Base-by-base conservation (phyloP, 306 rosid species). In the Vicia sativa region DNA sequence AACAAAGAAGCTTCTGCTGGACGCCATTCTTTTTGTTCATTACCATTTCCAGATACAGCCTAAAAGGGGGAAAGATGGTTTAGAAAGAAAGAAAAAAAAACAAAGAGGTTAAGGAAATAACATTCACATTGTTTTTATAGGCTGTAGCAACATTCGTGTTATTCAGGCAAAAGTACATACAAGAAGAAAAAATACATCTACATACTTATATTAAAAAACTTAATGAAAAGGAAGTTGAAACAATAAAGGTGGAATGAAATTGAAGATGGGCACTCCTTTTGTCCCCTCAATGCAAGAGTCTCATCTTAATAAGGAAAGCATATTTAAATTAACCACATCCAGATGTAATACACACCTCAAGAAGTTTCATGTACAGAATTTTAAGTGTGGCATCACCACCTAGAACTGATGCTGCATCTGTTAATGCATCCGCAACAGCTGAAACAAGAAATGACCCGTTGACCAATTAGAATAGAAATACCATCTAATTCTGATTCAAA, bases 391-490 rank as follows among this genome's bases (percentile, higher is more conserved):
- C 84, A 78, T 95, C 97, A 37, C 99, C 97, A 46, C 97, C 92
- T 37, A 95, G 89, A 84, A 95, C 99, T 55, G 84, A 89, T n/a
- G 99, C 96, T 37, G 95, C 99, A 54, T 95, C 99, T 39, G 88
- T 88, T 79, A 95, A 85, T 73, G 91, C 97, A 87, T 95, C 99
- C 11, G 99, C 97, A 84, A 91, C 95, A 62, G 99, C 99, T 95
- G 86, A 80, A 79, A 85, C 72, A 86, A 60, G 55, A 64, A 79
- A 65, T 75, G 61, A 46, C 68, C 68, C 34, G 73, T 74, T 55
- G 78, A 80, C 50, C 59, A 53, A 67, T 62, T 9, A 46, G 50
- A 64, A 61, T 4, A 35, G 50, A 64, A 52, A 59, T 53, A 71
- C 45, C 72, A 58, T 41, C 71, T 31, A 57, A 43, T 58, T 79